These are phyloP conservation scores for Cladobotryum mycophilum DNA, from an alignment of 2,329 filamentous ascomycete species.

Conservation along the genomic window DNA sequence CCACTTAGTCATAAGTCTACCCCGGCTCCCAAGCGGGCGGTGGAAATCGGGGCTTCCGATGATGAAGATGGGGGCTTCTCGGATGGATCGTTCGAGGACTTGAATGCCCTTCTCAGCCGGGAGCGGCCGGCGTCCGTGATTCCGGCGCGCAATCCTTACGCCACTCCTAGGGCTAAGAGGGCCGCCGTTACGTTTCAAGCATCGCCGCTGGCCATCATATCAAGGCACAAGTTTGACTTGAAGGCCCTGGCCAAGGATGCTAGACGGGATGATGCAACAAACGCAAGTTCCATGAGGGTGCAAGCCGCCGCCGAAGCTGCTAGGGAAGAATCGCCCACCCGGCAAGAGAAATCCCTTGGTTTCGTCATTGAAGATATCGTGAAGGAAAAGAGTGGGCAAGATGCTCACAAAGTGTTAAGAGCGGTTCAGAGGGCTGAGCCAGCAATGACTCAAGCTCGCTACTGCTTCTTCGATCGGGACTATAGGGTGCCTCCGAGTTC, in stretches of 20 bases:
- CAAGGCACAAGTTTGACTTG: slow-evolving; percentile 58
- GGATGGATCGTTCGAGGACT: slow-evolving; percentile 51
- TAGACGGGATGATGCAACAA: slow-evolving; percentile 51
- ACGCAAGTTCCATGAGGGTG: slow-evolving; percentile 46
- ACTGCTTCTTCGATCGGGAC: slow-evolving; percentile 45
- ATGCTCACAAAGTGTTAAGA: slow-evolving; percentile 38
- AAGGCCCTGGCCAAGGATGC: slow-evolving; percentile 56
- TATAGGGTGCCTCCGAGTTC: slow-evolving; percentile 21
- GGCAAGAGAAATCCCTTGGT: slow-evolving; percentile 6
- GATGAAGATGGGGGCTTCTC: slow-evolving; percentile 56
- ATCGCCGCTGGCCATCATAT: slow-evolving; percentile 45
- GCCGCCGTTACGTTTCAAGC: slow-evolving; percentile 33
- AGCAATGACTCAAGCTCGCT: slow-evolving; percentile 30
- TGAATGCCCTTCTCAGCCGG: slow-evolving; percentile 31
- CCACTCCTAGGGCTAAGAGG: slow-evolving; percentile 44
- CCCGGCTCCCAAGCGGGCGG: slow-evolving; percentile 11
- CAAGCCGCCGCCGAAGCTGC: slow-evolving; percentile 27
- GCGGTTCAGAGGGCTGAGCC: slow-evolving; percentile 47
- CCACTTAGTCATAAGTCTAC: slow-evolving; percentile 20
- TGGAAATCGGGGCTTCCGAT: slow-evolving; percentile 62
- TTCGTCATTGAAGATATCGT: slow-evolving; percentile 25
- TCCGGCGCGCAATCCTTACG: slow-evolving; percentile 18
- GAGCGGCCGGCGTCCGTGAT: slow-evolving; percentile 18
- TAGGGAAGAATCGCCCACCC: slow-evolving; percentile 6
- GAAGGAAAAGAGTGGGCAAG: slow-evolving; percentile 34